Evolutionary conservation across 1,139 yeast genomes (phyloP), one percentile per base, ranked within the genome.

Genomic region (Saccharomycopsis hybrid): DNA sequence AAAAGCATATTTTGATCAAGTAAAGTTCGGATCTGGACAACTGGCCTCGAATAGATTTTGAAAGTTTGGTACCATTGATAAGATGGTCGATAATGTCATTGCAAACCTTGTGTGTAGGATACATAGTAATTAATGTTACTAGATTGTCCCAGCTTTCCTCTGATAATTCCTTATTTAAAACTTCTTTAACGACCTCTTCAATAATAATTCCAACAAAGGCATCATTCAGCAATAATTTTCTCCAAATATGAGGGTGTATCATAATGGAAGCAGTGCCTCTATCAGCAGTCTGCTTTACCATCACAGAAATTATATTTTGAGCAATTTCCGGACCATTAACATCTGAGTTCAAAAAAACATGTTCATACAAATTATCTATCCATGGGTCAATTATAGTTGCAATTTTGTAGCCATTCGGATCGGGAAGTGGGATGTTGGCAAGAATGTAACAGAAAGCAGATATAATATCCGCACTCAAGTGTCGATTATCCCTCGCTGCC

Each of bases 121-220:
- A 45, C 40, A 43, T 41, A 2, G 50, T 36, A 33, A 48, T 33
- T 24, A 51, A 27, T 5, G 48, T 41, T 7, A 41, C 37, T 24
- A 51, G 32, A 41, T 48, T 48, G 9, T 35, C 36, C 18, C 46
- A 42, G 11, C 31, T 27, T 3, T 30, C 37, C 13, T 52, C 54
- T 9, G 43, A 27, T 13, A 49, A 43, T 35, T 46, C 40, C 2
- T 52, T 44, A 18, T 43, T 37, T 27, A 49, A 28, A 29, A 41
- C 50, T 38, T 51, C 54, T 31, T 46, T 44, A 13, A 46, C 38
- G 9, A 46, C 41, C 41, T 48, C 52, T 18, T 49, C 52, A n/a
- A 51, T 32, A 27, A 48, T 37, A 18, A 46, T 39, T 9, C 33
- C 41, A 4, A 35, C 35, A 25, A 46, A 43, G 4, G 35, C 40